Conservation (phyloP, 176 grass and related monocot genomes). For the Puccinellia tenuiflora region DNA sequence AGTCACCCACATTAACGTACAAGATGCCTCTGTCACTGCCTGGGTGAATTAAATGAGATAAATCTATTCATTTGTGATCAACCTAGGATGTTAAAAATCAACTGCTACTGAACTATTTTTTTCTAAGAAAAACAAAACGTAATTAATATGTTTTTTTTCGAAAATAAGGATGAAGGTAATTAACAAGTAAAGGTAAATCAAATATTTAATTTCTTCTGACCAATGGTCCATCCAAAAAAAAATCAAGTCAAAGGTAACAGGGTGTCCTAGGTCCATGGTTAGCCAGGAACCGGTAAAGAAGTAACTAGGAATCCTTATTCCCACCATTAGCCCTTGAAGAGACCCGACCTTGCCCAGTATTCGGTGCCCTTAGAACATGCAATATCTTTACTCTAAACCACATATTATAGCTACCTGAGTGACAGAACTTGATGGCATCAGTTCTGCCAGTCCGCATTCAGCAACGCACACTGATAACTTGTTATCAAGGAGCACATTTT, state of each 20-base stretch:
- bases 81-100: neutral
- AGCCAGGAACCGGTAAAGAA: neutral
- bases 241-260: neutral
- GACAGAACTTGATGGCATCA: slow-evolving; percentile 55
- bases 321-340: neutral
- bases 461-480: slow-evolving; percentile 58
- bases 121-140: neutral
- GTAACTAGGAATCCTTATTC: neutral
- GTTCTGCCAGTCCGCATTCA: slow-evolving; percentile 70
- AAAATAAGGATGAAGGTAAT: neutral
- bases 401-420: slow-evolving; percentile 56
- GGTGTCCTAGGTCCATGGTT: neutral
- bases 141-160: neutral
- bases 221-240: slow-evolving; percentile 2
- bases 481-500: slow-evolving; percentile 71
- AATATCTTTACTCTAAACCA: neutral
- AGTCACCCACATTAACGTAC: slow-evolving; percentile 5
- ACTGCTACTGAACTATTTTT: neutral
- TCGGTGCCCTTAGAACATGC: neutral
- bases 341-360: neutral
- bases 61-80: neutral
- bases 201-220: neutral
- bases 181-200: neutral
- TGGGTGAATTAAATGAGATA: neutral
- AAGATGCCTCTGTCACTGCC: slow-evolving; percentile 6